Evolutionary conservation across 306 rosid species (phyloP).

Genomic region (Rosa lucieae): DNA sequence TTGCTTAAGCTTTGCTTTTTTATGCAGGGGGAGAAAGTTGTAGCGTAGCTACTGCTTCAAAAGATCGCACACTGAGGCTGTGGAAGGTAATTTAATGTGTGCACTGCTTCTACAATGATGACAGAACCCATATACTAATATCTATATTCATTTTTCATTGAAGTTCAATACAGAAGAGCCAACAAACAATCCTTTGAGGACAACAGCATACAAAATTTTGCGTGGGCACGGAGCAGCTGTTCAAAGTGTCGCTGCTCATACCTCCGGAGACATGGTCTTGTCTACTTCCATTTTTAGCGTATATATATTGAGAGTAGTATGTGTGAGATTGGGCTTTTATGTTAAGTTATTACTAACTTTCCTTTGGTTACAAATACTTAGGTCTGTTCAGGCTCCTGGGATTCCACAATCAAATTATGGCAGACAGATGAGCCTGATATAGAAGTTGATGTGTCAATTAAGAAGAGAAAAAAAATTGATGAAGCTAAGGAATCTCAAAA

Average conservation of each 20-base stretch:
- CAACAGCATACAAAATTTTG: constrained; percentile 73
- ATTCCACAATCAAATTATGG: constrained; percentile 84
- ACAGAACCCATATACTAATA: constrained; percentile 25
- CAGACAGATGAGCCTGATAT: constrained; percentile 45
- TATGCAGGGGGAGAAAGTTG: constrained; percentile 47
- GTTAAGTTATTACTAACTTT: constrained; percentile 16
- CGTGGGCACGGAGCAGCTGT: constrained; percentile 78
- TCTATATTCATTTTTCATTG: constrained; percentile 15
- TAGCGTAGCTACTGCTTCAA: constrained; percentile 78
- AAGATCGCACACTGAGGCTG: constrained; percentile 79
- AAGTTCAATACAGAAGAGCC: constrained; percentile 61
- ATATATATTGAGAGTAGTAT: constrained; percentile 3
- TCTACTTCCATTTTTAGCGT: constrained; percentile 14
- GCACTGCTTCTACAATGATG: constrained; percentile 14
- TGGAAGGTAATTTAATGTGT: constrained; percentile 71
- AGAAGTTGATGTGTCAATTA: constrained; percentile 64
- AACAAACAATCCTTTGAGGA: constrained; percentile 41
- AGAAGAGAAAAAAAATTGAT: constrained; percentile 69
- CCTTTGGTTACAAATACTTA: constrained; percentile 28
- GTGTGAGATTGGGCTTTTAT: constrained; percentile 16
- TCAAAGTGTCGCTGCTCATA: constrained; percentile 71
- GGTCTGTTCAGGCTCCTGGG: constrained; percentile 99
- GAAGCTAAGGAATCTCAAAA: constrained; percentile 60
- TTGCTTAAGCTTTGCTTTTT: neutral
- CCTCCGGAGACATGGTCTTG: constrained; percentile 68